Conservation (phyloP, 164 flowering plant species). For the Stephania japonica region DNA sequence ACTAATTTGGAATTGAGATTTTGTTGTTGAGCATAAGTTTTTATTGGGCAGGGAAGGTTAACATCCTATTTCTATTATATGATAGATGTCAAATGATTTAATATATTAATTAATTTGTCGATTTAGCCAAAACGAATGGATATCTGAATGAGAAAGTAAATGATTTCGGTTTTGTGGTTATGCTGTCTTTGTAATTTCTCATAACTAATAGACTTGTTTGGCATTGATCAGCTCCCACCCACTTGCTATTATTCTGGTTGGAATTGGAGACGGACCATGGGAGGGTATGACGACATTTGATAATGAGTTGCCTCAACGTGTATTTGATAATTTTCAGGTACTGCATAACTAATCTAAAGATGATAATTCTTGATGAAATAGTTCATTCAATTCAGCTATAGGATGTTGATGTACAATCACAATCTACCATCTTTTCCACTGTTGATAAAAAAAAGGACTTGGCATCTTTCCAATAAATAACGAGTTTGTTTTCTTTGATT, state of each 20-base stretch:
- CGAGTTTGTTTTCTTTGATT: background rate
- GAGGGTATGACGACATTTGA: conserved; percentile 72
- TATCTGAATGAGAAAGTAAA: background rate
- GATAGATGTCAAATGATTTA: background rate
- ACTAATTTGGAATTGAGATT: too few species aligned
- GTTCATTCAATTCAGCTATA: background rate
- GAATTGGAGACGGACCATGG: conserved; percentile 90
- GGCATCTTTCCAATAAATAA: background rate
- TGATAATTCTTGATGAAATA: background rate
- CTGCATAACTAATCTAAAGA: background rate
- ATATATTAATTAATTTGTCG: background rate
- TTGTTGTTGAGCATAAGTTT: background rate
- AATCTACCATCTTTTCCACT: background rate
- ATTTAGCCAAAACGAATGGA: background rate
- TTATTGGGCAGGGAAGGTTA: background rate
- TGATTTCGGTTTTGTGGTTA: background rate
- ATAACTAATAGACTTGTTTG: background rate
- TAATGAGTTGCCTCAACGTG: conserved; percentile 61
- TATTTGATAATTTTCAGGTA: conserved; percentile 79
- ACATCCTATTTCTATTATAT: background rate
- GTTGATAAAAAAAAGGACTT: background rate
- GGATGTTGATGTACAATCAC: background rate
- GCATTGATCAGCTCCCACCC: conserved; percentile 27
- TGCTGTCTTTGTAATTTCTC: background rate
- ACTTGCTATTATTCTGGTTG: conserved; percentile 62